phyloP scores from a whole-genome alignment of 2,329 filamentous ascomycete species.

The Colletotrichum costaricense region DNA sequence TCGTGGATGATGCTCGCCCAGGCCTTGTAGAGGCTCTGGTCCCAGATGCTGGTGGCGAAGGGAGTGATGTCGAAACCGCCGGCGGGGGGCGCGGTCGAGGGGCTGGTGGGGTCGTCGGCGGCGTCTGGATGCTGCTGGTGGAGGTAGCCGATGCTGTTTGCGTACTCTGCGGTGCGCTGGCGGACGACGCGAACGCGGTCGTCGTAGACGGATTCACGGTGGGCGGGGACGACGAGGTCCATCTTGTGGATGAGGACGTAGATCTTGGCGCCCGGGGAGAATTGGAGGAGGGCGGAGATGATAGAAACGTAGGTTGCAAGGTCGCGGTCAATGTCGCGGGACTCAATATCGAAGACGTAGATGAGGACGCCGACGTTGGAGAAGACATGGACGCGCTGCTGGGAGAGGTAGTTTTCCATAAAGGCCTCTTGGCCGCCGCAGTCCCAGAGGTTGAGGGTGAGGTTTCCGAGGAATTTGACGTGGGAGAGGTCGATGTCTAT shows the following conservation, averaged over 20 bases:
- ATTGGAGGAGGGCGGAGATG: slow-evolving; percentile 88
- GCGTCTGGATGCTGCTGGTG: slow-evolving; percentile 15
- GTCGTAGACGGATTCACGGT: slow-evolving; percentile 85
- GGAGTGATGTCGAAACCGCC: slow-evolving; percentile 78
- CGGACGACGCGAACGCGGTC: slow-evolving; percentile 83
- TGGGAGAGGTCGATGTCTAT: slow-evolving; percentile 99
- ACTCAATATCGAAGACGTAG: slow-evolving; percentile 99
- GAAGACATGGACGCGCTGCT: slow-evolving; percentile 96
- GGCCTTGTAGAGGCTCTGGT: slow-evolving; percentile 96
- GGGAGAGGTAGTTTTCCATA: slow-evolving; percentile 97
- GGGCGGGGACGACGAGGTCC: slow-evolving; percentile 87
- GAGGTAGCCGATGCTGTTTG: slow-evolving; percentile 50
- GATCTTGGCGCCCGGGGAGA: slow-evolving; percentile 82
- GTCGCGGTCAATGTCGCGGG: slow-evolving; percentile 92
- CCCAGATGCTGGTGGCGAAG: slow-evolving; percentile 98
- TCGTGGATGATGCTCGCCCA: slow-evolving; percentile 99
- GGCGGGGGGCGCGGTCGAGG: slow-evolving; percentile 40
- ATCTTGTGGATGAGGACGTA: slow-evolving; percentile 99
- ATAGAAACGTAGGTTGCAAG: slow-evolving; percentile 93
- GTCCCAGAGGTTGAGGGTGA: slow-evolving; percentile 98
- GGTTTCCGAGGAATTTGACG: slow-evolving; percentile 97
- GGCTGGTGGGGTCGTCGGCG: slow-evolving; percentile 34
- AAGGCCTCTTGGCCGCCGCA: slow-evolving; percentile 99
- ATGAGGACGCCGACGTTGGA: slow-evolving; percentile 96
- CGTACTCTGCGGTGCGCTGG: slow-evolving; percentile 73